Evolutionary conservation across 1,139 yeast genomes (phyloP), one percentile per base, ranked within the genome.

Genomic region (Yamadazyma triangularis): DNA sequence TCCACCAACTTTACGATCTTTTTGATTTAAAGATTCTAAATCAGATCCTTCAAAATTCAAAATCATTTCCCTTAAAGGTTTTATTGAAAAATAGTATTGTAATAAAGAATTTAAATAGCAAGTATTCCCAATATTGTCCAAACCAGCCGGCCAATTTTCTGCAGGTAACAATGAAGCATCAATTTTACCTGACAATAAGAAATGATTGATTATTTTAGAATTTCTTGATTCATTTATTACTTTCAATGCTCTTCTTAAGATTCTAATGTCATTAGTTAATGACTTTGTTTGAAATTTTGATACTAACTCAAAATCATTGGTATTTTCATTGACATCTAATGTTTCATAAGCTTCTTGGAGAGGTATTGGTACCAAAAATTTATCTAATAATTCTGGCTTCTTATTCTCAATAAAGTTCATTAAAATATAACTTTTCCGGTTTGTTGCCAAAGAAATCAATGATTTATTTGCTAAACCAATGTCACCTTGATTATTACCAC

Each of bases 81-180:
- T 75, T 30, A 91, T 77, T 8, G 89, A 83, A 57, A 87, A 91
- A 52, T 87, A 89, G 48, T 82, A 91, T 50, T 91, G 98, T 21
- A 91, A 61, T 31, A 91, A 65, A 0, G 96, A 88, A 51, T 91
- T 91, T 50, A 91, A 67, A 45, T 91, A 91, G 55, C 98, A 91
- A 0, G 98, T 89, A 51, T 91, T 91, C 21, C 98, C 97, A 44
- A 88, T 88, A 50, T 91, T 91, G 53, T 83, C 86, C 49, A 91
- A 68, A 0, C 97, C 98, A 4, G 88, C 86, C 0, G 97, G 97
- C 77, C 88, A 78, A 31, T 77, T 73, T 23, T 73, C 79, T 0
- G 78, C 66, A 2, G 87, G 82, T 18, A 83, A 56, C 13, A 77
- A 58, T 8, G 69, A 60, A 0, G 83, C 71, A 48, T 81, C 86